Evolutionary conservation across 306 rosid species (phyloP).

Genomic region (Carpinus fangiana): DNA sequence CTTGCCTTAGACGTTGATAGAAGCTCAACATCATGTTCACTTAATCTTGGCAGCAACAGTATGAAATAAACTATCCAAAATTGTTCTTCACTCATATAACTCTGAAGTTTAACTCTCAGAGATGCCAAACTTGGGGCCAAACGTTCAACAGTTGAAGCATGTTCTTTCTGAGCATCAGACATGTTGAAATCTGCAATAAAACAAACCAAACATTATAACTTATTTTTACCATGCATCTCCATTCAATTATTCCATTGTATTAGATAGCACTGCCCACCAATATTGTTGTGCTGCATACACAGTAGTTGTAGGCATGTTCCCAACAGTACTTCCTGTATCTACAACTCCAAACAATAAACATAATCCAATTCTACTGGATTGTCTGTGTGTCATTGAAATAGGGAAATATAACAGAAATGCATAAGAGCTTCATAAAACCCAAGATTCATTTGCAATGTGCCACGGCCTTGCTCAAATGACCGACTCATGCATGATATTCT

Average conservation of each 20-base stretch:
- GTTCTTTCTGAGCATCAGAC: conserved; percentile 72
- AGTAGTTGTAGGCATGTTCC: neutral
- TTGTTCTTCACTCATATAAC: conserved; percentile 62
- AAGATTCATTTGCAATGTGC: neutral
- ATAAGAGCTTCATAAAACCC: neutral
- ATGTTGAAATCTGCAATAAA: conserved; percentile 68
- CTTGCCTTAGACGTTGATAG: conserved; percentile 77
- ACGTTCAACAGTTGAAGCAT: conserved; percentile 61
- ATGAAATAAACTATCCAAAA: conserved; percentile 93
- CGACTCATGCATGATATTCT: neutral
- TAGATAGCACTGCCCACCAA: neutral
- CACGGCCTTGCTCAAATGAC: neutral
- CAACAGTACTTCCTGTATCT: neutral
- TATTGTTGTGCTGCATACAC: neutral
- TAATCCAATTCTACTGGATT: neutral
- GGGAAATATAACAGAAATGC: neutral
- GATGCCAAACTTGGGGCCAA: conserved; percentile 62
- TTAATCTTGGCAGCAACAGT: conserved; percentile 71
- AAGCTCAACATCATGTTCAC: conserved; percentile 57
- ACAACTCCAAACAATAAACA: neutral
- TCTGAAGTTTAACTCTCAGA: conserved; percentile 58
- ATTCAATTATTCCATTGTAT: neutral
- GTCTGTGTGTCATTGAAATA: neutral
- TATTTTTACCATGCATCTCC: neutral
- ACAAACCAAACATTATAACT: conserved; percentile 14